Base-by-base conservation (phyloP, 2,329 filamentous ascomycete species). In the Beauveria asiatica region DNA sequence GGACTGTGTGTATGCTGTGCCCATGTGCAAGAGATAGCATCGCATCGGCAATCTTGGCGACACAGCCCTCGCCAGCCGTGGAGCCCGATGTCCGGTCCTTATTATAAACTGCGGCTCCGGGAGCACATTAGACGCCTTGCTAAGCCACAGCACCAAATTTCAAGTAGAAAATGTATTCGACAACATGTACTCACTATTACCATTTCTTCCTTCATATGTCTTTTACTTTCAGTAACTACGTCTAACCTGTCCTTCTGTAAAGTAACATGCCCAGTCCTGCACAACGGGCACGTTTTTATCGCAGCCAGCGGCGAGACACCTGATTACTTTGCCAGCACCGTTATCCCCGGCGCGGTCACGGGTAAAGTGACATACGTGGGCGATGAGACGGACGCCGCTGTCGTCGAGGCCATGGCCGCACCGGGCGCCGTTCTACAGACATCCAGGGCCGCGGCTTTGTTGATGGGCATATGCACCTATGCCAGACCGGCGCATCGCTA, bases 401-500 rank as follows among this genome's bases (percentile, higher is more conserved):
- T 61, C 37, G 11, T 44, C n/a, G 39, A 46, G 8, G 59, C 59
- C 11, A 52, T 19, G 10, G 39, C 59, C 9, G 39, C 46, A 6
- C 21, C 48, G n/a, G 49, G 42, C 19, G 49, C 59, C 16, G 27
- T 19, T 11, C 25, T 51, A 4, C 59, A 57, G 62, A 70, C 42
- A 51, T 69, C 7, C 21, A 61, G 0, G 68, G 70, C 4, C 66
- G 66, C 33, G 76, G 78, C 2, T 81, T 82, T 62, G 76, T 82
- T 41, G 80, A 82, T 62, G 78, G 77, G 1, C 80, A 82, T 51
- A 77, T 80, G 64, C 80, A 82, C 64, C 73, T 82, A 4, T 67
- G 81, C 0, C 71, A 78, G 49, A 73, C 80, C 0, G 80, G 79
- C 0, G 74, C 79, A 30, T 76, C 78, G 0, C 71, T 81, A 3